Conservation (phyloP, 2,329 filamentous ascomycete species). For the Diaporthe batatas region DNA sequence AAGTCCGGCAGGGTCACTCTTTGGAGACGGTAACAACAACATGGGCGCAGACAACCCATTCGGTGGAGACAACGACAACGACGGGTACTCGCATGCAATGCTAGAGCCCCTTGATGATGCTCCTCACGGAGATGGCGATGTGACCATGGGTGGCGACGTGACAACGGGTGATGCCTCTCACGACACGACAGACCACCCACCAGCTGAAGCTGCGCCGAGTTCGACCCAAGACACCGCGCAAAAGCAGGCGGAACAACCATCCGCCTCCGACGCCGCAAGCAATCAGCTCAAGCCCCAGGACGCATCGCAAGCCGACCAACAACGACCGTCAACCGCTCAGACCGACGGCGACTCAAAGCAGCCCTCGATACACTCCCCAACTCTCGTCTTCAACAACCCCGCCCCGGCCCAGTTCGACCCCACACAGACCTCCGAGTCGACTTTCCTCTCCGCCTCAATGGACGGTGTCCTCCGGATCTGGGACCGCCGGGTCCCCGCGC, state of each 20-base stretch:
- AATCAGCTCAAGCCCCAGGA: slow-evolving; percentile 36
- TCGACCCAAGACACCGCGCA: slow-evolving; percentile 29
- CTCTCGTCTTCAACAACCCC: slow-evolving; percentile 54
- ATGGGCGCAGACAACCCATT: slow-evolving; percentile 66
- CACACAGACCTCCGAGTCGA: slow-evolving; percentile 76
- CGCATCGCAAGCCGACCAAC: slow-evolving; percentile 37
- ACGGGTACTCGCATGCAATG: slow-evolving; percentile 70
- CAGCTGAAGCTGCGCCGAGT: slow-evolving; percentile 39
- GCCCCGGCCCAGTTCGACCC: slow-evolving; percentile 62
- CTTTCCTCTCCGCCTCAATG: slow-evolving; percentile 89
- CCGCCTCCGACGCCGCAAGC: slow-evolving; percentile 3
- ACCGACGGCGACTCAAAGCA: slow-evolving; percentile 38
- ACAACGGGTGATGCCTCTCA: slow-evolving; percentile 50
- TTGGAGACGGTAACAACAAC: slow-evolving; percentile 76
- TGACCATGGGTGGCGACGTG: slow-evolving; percentile 53
- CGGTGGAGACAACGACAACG: slow-evolving; percentile 86
- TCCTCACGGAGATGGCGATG: slow-evolving; percentile 56
- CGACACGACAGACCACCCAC: neutral
- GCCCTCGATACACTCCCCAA: slow-evolving; percentile 49
- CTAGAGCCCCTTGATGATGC: slow-evolving; percentile 58
- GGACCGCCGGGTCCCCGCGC: slow-evolving; percentile 83
- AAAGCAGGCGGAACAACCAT: neutral
- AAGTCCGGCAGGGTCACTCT: slow-evolving; percentile 85
- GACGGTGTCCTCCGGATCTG: slow-evolving; percentile 93
- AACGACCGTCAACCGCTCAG: slow-evolving; percentile 35